phyloP scores from a whole-genome alignment of 352 stramenopile genomes.

The Globisporangium emineosum region DNA sequence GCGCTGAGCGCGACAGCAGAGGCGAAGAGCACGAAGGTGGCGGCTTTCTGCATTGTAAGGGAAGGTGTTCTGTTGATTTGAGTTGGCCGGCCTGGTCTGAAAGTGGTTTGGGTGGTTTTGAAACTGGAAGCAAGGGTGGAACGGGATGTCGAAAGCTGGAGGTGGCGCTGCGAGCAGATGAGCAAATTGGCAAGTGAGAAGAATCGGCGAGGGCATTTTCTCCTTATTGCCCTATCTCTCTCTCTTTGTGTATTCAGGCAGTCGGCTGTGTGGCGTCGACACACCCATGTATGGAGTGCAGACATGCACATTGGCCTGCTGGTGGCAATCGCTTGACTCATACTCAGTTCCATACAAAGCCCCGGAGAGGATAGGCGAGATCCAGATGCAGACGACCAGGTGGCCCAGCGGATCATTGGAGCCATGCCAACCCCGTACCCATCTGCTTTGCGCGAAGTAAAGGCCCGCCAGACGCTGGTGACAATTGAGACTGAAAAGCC shows the following conservation, averaged over 20 bases:
- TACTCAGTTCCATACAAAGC: background rate
- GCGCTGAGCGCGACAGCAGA: slow-evolving; percentile 5
- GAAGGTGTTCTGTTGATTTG: background rate
- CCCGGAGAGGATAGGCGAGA: background rate
- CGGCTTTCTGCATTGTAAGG: slow-evolving; percentile 17
- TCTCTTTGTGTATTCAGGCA: background rate
- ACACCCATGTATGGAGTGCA: background rate
- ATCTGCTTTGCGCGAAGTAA: slow-evolving; percentile 4
- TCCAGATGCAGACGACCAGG: background rate
- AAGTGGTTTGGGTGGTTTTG: background rate
- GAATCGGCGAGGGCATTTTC: background rate
- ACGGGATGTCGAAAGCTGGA: background rate
- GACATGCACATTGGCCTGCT: background rate
- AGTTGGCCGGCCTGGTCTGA: background rate
- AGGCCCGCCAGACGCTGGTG: background rate
- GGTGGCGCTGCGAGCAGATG: background rate
- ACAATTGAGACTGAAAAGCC: background rate
- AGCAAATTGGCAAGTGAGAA: slow-evolving; percentile 4
- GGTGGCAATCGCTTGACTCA: background rate
- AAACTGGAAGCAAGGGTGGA: background rate
- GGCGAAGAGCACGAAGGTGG: slow-evolving; percentile 16
- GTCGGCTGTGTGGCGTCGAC: background rate
- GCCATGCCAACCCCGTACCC: background rate
- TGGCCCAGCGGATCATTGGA: background rate
- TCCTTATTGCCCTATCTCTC: background rate